Conservation (phyloP, 225 moss, liverwort and hornwort genomes). For the Polytrichum formosum region DNA sequence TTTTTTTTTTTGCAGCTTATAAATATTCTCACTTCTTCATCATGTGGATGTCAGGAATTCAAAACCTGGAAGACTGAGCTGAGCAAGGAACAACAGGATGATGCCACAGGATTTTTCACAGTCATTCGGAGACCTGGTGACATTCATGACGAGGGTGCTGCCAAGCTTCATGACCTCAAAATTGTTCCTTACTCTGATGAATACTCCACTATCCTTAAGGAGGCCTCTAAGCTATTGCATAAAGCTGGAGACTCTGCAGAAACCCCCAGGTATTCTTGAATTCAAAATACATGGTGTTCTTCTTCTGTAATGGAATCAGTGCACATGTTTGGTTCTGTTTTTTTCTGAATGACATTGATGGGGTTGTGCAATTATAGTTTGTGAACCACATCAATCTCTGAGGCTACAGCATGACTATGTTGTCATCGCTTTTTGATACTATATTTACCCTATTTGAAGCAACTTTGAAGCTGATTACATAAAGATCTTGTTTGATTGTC, state of each 20-base stretch:
- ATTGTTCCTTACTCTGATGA: conserved; percentile 68
- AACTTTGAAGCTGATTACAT: neutral
- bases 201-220: conserved; percentile 51
- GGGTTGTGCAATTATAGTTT: neutral
- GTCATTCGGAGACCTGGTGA: conserved; percentile 69
- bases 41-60: conserved; percentile 56
- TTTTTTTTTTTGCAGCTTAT: no score
- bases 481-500: conserved; percentile 16
- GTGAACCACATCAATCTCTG: neutral
- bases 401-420: no score
- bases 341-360: no score
- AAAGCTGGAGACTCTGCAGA: conserved; percentile 88
- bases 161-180: conserved; percentile 60
- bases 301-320: no score
- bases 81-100: conserved; percentile 58
- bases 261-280: conserved; percentile 54
- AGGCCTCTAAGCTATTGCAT: conserved; percentile 67
- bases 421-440: neutral
- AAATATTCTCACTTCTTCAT: neutral
- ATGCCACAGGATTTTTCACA: conserved; percentile 77
- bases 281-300: no score
- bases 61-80: conserved; percentile 69
- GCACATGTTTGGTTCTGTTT: no score
- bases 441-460: no score
- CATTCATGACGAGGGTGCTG: conserved; percentile 33